Evolutionary conservation across 176 grass and related monocot species (phyloP), one percentile per base, ranked within the genome.

Genomic region (Triticum urartu): DNA sequence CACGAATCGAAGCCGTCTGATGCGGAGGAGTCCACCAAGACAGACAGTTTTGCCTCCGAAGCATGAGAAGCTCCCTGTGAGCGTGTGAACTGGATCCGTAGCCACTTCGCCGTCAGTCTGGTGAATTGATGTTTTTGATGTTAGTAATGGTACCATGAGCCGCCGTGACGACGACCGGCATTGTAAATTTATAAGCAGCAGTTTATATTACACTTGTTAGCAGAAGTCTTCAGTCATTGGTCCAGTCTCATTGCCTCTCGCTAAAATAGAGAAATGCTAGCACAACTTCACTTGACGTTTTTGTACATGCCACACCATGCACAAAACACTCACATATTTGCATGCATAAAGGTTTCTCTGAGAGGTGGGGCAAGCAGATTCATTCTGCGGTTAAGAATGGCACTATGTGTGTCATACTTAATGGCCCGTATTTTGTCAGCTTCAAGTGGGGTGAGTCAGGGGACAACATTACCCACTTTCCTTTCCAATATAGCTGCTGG

Each of bases 1-100:
- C 97, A 98, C 1, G 92, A 96, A 64, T 96, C 97, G 13, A 89
- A 96, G 65, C 94, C 97, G n/a, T 73, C 90, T 3, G 97, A 94
- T 2, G 67, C 66, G 1, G 86, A 94, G 1, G 95, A 95, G 75
- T 64, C 66, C 39, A 25, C 78, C 79, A 82, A 88, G 62, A 77
- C 81, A 61, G 96, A 95, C 72, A 71, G 84, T 70, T 65, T 92
- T 64, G 78, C 75, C 54, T 92, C 95, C 1, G 93, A 98, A 89
- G 86, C 95, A 38, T 95, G 85, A 94, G 5, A 32, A 61, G 17
- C 15, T 26, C 68, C 17, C 10, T 24, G 26, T 21, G 35, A 38
- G 11, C 59, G 75, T 79, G 18, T 15, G 58, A 52, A 64, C 6
- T 71, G 5, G 6, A 14, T 28, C 7, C 3, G 34, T 61, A 17